Percentiles rank a stretch among this genome's conserved stretches.
Conservation (phyloP, 192 early-diverging fungal species). For the Coemansia sp. region DNA sequence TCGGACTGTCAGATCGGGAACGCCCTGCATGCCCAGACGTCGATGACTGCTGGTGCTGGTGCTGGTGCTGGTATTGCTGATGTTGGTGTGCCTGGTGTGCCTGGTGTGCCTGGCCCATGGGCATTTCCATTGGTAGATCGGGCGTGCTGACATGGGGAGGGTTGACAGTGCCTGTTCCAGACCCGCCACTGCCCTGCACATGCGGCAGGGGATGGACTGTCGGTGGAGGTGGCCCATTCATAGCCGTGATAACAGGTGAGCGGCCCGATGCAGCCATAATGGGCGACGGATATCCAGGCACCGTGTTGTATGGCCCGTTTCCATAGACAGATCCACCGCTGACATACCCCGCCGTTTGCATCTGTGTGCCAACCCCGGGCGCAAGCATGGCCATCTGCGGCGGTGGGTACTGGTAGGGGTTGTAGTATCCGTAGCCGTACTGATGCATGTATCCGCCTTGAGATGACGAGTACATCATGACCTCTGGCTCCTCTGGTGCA, state of each 20-base stretch:
- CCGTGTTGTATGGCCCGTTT: slow-evolving; percentile 26
- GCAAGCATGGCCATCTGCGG: slow-evolving; percentile 40
- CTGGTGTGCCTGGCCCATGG: slow-evolving; percentile 13
- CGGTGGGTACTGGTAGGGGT: slow-evolving; percentile 44
- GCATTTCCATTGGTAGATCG: slow-evolving; percentile 36
- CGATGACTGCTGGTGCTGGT: not conserved
- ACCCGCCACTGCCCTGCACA: slow-evolving; percentile 7
- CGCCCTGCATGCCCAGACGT: slow-evolving; percentile 13
- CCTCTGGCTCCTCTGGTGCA: slow-evolving; percentile 37
- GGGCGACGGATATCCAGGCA: slow-evolving; percentile 37
- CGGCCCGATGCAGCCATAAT: slow-evolving; percentile 31
- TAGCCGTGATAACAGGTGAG: slow-evolving; percentile 31
- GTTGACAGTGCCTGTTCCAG: slow-evolving; percentile 13
- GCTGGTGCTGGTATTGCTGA: not conserved
- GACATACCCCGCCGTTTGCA: slow-evolving; percentile 19
- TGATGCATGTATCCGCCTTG: slow-evolving; percentile 36
- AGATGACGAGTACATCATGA: slow-evolving; percentile 40
- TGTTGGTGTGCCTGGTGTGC: not conserved
- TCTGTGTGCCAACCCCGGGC: slow-evolving; percentile 24
- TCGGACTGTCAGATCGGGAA: slow-evolving; percentile 33
- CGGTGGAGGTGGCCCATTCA: slow-evolving; percentile 21
- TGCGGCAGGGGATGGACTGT: slow-evolving; percentile 25
- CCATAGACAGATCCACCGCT: slow-evolving; percentile 12
- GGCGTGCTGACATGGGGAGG: slow-evolving; percentile 27
- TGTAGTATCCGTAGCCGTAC: slow-evolving; percentile 51